Percentiles rank a stretch among this genome's conserved stretches.
Evolutionary conservation across 495 filamentous ascomycete genomes (phyloP).

Genomic region (Acidomyces sp.): DNA sequence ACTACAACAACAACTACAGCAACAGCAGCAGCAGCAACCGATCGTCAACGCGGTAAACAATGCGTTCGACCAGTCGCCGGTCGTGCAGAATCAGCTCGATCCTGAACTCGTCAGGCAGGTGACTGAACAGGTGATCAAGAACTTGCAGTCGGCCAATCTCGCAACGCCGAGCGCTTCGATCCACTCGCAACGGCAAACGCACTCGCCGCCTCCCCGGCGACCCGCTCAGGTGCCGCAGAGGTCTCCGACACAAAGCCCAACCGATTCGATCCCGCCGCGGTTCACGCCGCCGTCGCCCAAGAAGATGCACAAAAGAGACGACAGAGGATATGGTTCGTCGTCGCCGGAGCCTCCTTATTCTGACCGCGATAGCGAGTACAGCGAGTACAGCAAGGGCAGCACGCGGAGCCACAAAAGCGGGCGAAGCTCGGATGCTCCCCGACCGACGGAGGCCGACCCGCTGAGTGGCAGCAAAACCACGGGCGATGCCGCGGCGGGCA

Average conservation of each 20-base stretch:
- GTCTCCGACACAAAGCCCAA: conserved; percentile 19
- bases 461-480: conserved; percentile 2
- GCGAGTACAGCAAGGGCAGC: conserved; percentile 9
- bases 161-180: conserved; percentile 5
- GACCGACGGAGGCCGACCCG: background rate
- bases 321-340: conserved; percentile 1
- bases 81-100: conserved; percentile 24
- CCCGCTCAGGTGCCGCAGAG: conserved; percentile 12
- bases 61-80: conserved; percentile 28
- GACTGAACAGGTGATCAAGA: conserved; percentile 28
- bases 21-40: conserved; percentile 23
- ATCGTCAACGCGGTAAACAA: conserved; percentile 29
- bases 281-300: conserved; percentile 35
- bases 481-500: background rate
- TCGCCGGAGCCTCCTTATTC: conserved; percentile 9
- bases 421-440: conserved; percentile 1
- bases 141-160: conserved; percentile 14
- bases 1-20: conserved; percentile 18
- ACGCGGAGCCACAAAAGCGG: conserved; percentile 4
- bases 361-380: conserved; percentile 9
- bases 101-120: conserved; percentile 29
- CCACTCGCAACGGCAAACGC: conserved; percentile 3
- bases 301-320: conserved; percentile 24
- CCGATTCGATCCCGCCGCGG: conserved; percentile 21
- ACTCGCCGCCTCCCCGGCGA: conserved; percentile 16